These are phyloP conservation scores for Fusarium cyanostomum DNA, from an alignment of 2,329 filamentous ascomycete genomes.

Conservation along the genomic window DNA sequence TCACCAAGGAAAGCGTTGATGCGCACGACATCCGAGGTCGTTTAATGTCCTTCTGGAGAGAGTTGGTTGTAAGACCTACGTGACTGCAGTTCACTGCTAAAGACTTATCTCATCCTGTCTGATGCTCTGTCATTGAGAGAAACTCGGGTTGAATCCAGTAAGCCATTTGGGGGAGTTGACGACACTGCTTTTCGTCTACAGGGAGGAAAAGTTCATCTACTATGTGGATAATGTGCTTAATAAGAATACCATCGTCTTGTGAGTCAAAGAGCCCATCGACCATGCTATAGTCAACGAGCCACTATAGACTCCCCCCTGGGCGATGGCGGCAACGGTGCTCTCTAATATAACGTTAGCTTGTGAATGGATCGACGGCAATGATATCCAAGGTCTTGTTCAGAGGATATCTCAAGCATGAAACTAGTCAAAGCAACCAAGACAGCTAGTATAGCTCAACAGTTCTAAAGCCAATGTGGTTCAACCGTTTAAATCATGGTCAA, in stretches of 20 bases:
- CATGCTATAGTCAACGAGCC: too few species aligned
- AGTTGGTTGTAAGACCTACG: constrained; percentile 64
- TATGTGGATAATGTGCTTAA: constrained; percentile 63
- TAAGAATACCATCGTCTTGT: constrained; percentile 71
- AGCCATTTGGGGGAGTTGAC: constrained; percentile 78
- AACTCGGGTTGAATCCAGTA: constrained; percentile 76
- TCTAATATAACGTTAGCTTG: too few species aligned
- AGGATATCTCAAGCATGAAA: too few species aligned
- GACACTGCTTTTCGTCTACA: constrained; percentile 51
- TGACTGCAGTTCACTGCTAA: constrained; percentile 57
- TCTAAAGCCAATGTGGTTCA: background rate
- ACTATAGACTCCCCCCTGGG: too few species aligned
- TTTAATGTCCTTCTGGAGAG: constrained; percentile 76
- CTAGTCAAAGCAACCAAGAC: background rate
- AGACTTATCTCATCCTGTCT: constrained; percentile 72
- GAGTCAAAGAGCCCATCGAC: constrained; percentile 67
- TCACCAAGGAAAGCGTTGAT: constrained; percentile 80
- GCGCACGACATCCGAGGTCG: constrained; percentile 74
- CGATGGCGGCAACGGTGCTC: too few species aligned
- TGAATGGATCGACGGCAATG: too few species aligned
- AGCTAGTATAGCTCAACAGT: background rate
- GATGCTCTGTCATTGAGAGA: constrained; percentile 72
- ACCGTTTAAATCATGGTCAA: background rate
- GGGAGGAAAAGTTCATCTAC: constrained; percentile 61
- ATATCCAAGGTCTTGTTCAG: too few species aligned